Percentiles rank a stretch among this genome's conserved stretches.
Evolutionary conservation across 23 red algal species (phyloP).

Genomic region (Cyanidium caldarium): DNA sequence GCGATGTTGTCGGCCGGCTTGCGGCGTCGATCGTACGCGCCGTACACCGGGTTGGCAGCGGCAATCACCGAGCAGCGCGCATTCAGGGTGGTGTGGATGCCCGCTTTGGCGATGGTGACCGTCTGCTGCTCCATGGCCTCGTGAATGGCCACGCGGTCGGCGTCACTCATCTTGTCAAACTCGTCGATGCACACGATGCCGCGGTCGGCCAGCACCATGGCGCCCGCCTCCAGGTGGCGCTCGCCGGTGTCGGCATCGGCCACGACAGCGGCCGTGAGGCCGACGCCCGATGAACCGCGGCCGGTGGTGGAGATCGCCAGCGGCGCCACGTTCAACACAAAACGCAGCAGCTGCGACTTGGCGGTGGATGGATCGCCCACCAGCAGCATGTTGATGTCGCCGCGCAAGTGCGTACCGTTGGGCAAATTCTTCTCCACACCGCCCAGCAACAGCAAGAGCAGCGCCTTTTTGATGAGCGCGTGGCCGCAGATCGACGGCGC

Average conservation of each 20-base stretch:
- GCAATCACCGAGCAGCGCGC: conserved; percentile 96
- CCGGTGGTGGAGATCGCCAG: conserved; percentile 87
- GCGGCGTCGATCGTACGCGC: conserved; percentile 73
- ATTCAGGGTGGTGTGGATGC: conserved; percentile 94
- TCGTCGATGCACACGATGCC: conserved; percentile 99
- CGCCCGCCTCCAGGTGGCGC: conserved; percentile 86
- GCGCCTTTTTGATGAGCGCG: conserved; percentile 77
- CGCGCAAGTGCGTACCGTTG: conserved; percentile 91
- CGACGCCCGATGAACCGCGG: conserved; percentile 80
- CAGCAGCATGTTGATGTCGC: conserved; percentile 93
- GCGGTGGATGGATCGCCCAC: conserved; percentile 92
- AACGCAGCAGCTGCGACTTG: conserved; percentile 91
- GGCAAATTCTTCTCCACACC: conserved; percentile 64
- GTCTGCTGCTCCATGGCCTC: conserved; percentile 99
- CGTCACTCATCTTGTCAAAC: conserved; percentile 99
- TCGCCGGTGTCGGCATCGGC: conserved; percentile 89
- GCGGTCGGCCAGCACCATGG: conserved; percentile 96
- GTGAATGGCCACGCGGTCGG: conserved; percentile 97
- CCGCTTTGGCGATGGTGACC: conserved; percentile 97
- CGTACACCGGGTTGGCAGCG: conserved; percentile 91
- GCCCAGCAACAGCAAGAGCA: conserved; percentile 63
- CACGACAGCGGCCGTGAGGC: conserved; percentile 90
- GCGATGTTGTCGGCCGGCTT: conserved; percentile 91
- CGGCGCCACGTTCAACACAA: conserved; percentile 81
- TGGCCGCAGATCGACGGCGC: conserved; percentile 92